phyloP scores from a whole-genome alignment of 768 basidiomycete species.

The Auricularia auricula-judae region DNA sequence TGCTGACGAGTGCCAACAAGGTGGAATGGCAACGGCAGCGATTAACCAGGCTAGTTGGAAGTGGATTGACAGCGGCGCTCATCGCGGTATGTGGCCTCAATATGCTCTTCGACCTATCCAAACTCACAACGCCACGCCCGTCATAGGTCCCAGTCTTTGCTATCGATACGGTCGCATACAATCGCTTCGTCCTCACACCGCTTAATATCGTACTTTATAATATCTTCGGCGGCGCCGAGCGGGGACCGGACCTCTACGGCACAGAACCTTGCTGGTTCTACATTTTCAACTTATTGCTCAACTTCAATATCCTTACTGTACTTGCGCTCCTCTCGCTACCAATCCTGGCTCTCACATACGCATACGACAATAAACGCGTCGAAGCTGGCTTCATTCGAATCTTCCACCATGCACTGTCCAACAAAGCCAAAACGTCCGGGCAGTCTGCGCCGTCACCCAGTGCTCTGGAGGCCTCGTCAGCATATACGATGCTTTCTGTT shows the following conservation, averaged over 20 bases:
- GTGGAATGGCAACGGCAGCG: slow-evolving; percentile 49
- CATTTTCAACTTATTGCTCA: slow-evolving; percentile 77
- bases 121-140: not conserved
- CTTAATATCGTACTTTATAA: slow-evolving; percentile 95
- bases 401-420: slow-evolving; percentile 29
- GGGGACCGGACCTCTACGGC: slow-evolving; percentile 90
- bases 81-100: slow-evolving; percentile 42
- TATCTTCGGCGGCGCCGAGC: slow-evolving; percentile 65
- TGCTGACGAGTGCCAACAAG: slow-evolving; percentile 34
- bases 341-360: slow-evolving; percentile 59
- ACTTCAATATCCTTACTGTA: slow-evolving; percentile 82
- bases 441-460: slow-evolving; percentile 11
- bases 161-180: slow-evolving; percentile 83
- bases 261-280: slow-evolving; percentile 84
- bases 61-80: slow-evolving; percentile 44
- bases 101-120: not conserved
- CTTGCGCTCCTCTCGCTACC: slow-evolving; percentile 78
- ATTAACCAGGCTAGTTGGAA: slow-evolving; percentile 43
- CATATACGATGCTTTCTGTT: slow-evolving; percentile 63
- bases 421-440: slow-evolving; percentile 32
- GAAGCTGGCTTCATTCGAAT: slow-evolving; percentile 36
- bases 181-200: slow-evolving; percentile 64
- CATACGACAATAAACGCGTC: slow-evolving; percentile 61
- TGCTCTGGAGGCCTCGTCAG: slow-evolving; percentile 29
- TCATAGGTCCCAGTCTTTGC: slow-evolving; percentile 72